phyloP scores from a whole-genome alignment of 176 grass and related monocot genomes.

The Rhynchospora pubera region DNA sequence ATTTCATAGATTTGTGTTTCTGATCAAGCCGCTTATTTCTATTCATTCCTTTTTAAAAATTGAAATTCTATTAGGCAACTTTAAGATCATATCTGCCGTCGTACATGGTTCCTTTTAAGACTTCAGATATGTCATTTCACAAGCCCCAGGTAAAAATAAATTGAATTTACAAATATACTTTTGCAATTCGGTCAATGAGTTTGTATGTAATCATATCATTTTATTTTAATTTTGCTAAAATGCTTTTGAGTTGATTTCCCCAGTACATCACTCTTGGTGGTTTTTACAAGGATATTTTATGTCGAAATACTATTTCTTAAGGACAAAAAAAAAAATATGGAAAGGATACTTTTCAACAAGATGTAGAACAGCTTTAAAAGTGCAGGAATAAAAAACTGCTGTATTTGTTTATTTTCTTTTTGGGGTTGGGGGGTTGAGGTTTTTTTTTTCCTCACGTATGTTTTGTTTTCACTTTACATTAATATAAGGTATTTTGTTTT shows the following conservation, averaged over 20 bases:
- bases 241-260: not conserved
- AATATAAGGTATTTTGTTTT: not conserved
- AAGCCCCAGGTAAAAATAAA: conserved; percentile 51
- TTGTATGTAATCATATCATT: not conserved
- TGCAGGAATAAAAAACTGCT: not conserved
- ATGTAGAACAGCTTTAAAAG: not conserved
- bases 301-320: not conserved
- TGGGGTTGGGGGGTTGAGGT: not conserved
- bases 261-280: not conserved
- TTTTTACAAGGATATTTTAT: not conserved
- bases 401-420: too few relatives aligned
- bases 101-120: conserved; percentile 90
- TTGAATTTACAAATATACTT: not conserved
- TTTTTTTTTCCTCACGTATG: not conserved
- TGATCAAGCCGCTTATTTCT: not conserved
- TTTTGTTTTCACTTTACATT: not conserved
- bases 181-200: not conserved
- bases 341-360: not conserved
- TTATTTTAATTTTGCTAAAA: not conserved
- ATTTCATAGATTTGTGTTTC: not conserved
- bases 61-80: conserved; percentile 44
- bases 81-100: conserved; percentile 68
- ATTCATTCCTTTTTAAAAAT: conserved; percentile 18
- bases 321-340: not conserved
- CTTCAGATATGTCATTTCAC: conserved; percentile 46